Evolutionary conservation across 78 protist species (phyloP).

Genomic region (Isochrysis galbana): DNA sequence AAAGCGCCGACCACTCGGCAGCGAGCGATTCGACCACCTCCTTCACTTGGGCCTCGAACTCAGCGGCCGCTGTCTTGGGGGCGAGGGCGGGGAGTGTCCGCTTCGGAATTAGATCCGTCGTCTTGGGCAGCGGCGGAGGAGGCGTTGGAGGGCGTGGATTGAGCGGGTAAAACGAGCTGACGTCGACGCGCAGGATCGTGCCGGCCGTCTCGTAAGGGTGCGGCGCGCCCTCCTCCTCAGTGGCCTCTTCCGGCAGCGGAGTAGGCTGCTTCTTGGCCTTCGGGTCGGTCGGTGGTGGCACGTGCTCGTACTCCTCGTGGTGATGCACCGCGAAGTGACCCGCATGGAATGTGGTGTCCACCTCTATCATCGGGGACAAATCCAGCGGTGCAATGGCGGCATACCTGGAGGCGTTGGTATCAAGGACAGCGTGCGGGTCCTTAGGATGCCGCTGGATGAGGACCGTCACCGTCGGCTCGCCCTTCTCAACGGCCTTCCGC

Average conservation of each 20-base stretch:
- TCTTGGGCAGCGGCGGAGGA: slow-evolving; percentile 16
- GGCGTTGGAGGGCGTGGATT: neutral
- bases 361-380: neutral
- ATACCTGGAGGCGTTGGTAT: neutral
- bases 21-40: neutral
- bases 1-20: slow-evolving; percentile 8
- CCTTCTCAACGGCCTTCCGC: neutral
- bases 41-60: slow-evolving; percentile 5
- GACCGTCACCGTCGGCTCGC: neutral
- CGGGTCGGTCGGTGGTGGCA: too few species aligned
- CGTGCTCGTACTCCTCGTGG: neutral
- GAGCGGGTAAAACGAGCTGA: neutral
- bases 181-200: neutral
- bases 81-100: neutral
- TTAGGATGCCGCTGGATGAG: neutral
- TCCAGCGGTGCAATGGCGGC: neutral
- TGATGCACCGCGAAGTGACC: neutral
- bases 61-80: neutral
- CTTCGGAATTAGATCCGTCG: slow-evolving; percentile 7
- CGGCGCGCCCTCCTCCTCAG: neutral
- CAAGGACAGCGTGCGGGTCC: neutral
- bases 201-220: slow-evolving; percentile 24
- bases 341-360: neutral
- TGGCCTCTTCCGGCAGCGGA: neutral
- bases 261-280: neutral